A percentile compares a stretch with the other conserved stretches of the same genome.
phyloP scores from a whole-genome alignment of 495 filamentous ascomycete species.

The Recurvomyces mirabilis region DNA sequence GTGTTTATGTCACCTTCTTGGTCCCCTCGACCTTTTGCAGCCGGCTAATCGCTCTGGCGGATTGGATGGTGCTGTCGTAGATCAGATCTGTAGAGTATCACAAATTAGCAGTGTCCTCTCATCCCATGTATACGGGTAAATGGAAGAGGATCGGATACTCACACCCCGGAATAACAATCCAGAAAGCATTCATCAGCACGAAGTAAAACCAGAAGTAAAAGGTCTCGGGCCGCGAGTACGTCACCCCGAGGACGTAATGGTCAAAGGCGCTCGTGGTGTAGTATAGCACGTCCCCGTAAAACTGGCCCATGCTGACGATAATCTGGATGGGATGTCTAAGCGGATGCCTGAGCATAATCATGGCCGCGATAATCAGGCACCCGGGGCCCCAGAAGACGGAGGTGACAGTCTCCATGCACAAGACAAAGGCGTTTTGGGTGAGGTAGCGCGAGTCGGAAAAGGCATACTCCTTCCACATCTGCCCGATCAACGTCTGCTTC shows the following conservation, averaged over 20 bases:
- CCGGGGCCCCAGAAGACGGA: conserved; percentile 75
- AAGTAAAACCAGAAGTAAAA: conserved; percentile 87
- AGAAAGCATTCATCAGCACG: conserved; percentile 73
- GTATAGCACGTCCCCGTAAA: conserved; percentile 80
- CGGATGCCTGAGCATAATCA: conserved; percentile 48
- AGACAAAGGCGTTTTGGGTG: conserved; percentile 64
- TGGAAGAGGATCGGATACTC: conserved; percentile 17
- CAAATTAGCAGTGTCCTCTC: too few relatives aligned
- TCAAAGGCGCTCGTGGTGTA: conserved; percentile 71
- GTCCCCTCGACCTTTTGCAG: conserved; percentile 3
- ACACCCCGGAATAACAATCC: conserved; percentile 61
- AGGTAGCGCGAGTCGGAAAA: conserved; percentile 75
- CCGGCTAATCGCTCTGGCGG: conserved; percentile 4
- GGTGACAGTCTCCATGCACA: conserved; percentile 77
- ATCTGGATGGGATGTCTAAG: conserved; percentile 61
- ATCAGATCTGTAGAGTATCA: conserved; percentile 15
- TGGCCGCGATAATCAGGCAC: conserved; percentile 53
- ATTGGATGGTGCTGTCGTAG: conserved; percentile 8
- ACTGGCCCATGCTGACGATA: conserved; percentile 63
- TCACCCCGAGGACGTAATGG: conserved; percentile 41
- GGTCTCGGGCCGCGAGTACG: conserved; percentile 63
- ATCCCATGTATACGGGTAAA: too few relatives aligned
- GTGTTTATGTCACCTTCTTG: conserved; percentile 10
- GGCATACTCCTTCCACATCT: conserved; percentile 84
- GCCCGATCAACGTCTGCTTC: conserved; percentile 54